Evolutionary conservation across 495 filamentous ascomycete genomes (phyloP), one percentile per base, ranked within the genome.

Genomic region (Lasiosphaeriaceae sp.): DNA sequence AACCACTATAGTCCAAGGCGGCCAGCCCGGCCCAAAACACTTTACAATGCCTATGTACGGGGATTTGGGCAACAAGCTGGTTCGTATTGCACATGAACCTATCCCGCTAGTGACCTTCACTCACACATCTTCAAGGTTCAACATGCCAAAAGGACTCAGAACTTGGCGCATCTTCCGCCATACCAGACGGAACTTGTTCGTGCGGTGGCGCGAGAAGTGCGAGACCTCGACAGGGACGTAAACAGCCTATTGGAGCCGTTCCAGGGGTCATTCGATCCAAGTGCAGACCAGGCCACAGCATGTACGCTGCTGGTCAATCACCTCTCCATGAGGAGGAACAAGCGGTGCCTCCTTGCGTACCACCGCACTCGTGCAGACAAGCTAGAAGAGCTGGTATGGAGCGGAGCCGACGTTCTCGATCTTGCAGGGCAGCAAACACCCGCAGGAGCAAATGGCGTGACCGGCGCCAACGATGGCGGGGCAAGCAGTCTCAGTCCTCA

Each of bases 91-190:
- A n/a, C n/a, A n/a, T n/a, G n/a, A n/a, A n/a, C 56, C 26, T 45
- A 7, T 26, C 2, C 20, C 50, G 26, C 16, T 29, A 37, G 31
- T 23, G 29, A 46, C 54, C 47, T 24, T 17, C 49, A 50, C 65
- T 63, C 47, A 63, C 61, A 64, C 55, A 61, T 44, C 54, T 29
- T n/a, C 54, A 63, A 97, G 92, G 90, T 92, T 61, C 91, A 94
- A 81, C 90, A 99, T 75, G 95, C 93, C 70, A 97, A 97, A 80
- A 84, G 95, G 61, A 97, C 92, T 37, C 90, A 95, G 75, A 84
- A 89, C 54, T 85, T 99, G 41, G 72, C 85, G 17, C 85, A 95
- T 68, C 85, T 99, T 12, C 95, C 94, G 0, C 87, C 92, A 16
- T 97, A 97, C 72, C 92, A 96, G 68, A 87, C 91, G 11, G 94